These are phyloP conservation scores for Paulownia fortunei DNA, from an alignment of 257 asterid genomes.

Conservation along the genomic window DNA sequence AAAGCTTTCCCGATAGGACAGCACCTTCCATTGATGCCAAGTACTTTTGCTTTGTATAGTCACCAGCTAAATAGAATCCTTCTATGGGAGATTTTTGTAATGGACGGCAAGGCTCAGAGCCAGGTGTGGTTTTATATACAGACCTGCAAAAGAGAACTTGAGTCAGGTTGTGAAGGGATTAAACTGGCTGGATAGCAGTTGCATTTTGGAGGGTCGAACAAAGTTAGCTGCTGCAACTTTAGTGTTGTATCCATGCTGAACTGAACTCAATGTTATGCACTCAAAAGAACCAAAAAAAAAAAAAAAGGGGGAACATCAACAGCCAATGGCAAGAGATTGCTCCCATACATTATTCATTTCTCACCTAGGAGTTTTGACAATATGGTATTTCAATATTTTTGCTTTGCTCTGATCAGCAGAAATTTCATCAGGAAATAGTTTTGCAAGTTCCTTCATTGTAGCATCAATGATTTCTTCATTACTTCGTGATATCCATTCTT, in stretches of 20 bases:
- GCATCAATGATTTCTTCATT: conserved; percentile 89
- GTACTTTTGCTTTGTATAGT: conserved; percentile 96
- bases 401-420: conserved; percentile 97
- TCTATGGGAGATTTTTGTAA: conserved; percentile 85
- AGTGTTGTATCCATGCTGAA: no score
- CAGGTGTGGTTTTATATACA: conserved; percentile 93
- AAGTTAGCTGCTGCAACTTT: no score
- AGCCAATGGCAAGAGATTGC: no score
- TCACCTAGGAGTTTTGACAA: conserved; percentile 97
- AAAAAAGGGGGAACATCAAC: no score
- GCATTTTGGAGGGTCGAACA: no score
- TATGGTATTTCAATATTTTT: conserved; percentile 84
- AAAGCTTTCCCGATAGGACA: conserved; percentile 92
- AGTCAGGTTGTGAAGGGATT: not conserved
- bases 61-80: conserved; percentile 96
- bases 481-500: conserved; percentile 91
- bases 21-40: conserved; percentile 99
- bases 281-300: not conserved
- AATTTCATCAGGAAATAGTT: conserved; percentile 92
- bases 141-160: conserved; percentile 55
- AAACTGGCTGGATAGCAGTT: no score
- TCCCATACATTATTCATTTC: no score
- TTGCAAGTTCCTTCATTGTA: conserved; percentile 94
- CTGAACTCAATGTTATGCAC: not conserved
- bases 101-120: conserved; percentile 92